Conservation (phyloP, 768 basidiomycete species). For the Hypsizygus marmoreus region DNA sequence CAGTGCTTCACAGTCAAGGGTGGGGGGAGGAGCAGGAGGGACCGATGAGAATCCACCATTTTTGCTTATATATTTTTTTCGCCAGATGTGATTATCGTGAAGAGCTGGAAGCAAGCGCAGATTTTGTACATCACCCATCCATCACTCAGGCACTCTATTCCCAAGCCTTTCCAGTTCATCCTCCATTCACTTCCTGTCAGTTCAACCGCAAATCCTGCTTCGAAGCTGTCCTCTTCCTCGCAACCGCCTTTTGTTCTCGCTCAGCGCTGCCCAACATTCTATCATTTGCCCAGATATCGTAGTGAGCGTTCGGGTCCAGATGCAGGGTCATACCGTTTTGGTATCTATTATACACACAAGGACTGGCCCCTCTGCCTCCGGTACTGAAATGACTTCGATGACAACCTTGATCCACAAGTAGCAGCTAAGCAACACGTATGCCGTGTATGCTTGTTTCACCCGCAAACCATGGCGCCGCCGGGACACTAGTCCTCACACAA, state of each 20-base stretch:
- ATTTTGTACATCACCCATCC: slow-evolving; percentile 19
- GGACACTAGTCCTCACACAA: slow-evolving; percentile 19
- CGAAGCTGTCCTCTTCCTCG: slow-evolving; percentile 16
- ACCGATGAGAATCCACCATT: slow-evolving; percentile 32
- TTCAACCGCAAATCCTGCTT: slow-evolving; percentile 19
- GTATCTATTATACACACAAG: slow-evolving; percentile 21
- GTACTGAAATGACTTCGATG: slow-evolving; percentile 19
- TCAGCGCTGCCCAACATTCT: slow-evolving; percentile 6
- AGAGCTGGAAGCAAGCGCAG: slow-evolving; percentile 13
- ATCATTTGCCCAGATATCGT: background rate
- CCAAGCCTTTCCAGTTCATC: slow-evolving; percentile 12
- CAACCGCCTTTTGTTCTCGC: slow-evolving; percentile 5
- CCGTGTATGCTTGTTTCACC: slow-evolving; percentile 10
- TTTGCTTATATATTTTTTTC: slow-evolving; percentile 45
- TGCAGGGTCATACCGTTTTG: slow-evolving; percentile 27
- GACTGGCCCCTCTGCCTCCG: slow-evolving; percentile 13
- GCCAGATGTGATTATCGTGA: slow-evolving; percentile 31
- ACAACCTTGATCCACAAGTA: slow-evolving; percentile 32
- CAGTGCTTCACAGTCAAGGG: slow-evolving; percentile 38
- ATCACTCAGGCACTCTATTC: slow-evolving; percentile 11
- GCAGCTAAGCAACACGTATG: slow-evolving; percentile 20
- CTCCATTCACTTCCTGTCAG: slow-evolving; percentile 24
- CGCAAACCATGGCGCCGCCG: slow-evolving; percentile 16
- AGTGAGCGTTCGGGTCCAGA: slow-evolving; percentile 3
- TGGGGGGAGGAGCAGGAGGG: slow-evolving; percentile 34